These are phyloP conservation scores for Scedosporium boydii DNA, from an alignment of 2,329 filamentous ascomycete genomes.

Conservation along the genomic window DNA sequence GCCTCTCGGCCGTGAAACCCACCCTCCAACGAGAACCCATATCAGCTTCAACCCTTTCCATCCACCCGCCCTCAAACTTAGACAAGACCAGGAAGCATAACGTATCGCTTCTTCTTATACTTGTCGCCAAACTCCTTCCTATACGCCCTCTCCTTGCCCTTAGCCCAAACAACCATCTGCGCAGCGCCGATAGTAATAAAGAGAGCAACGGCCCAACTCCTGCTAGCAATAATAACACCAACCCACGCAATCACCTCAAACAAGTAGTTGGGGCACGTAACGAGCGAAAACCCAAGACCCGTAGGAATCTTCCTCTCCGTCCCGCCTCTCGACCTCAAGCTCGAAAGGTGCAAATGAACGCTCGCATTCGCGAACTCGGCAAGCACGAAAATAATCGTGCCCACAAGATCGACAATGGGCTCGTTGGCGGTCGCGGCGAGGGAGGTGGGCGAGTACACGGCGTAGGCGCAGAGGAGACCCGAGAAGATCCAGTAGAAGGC, in stretches of 20 bases:
- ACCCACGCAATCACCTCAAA: conserved; percentile 85
- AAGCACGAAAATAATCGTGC: conserved; percentile 62
- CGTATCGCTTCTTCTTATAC: conserved; percentile 90
- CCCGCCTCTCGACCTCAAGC: conserved; percentile 67
- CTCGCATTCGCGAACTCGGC: conserved; percentile 74
- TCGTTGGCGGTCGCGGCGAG: conserved; percentile 47
- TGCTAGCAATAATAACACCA: conserved; percentile 69
- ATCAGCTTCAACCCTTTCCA: background rate
- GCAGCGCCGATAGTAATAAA: conserved; percentile 65
- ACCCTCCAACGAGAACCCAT: background rate
- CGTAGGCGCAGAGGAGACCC: conserved; percentile 72
- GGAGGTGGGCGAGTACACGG: conserved; percentile 70
- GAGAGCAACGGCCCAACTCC: conserved; percentile 66
- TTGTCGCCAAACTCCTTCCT: conserved; percentile 83
- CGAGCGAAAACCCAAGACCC: conserved; percentile 74
- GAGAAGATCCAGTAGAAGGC: conserved; percentile 86
- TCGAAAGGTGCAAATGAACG: conserved; percentile 69
- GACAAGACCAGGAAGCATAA: conserved; percentile 70
- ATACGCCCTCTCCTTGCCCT: conserved; percentile 85
- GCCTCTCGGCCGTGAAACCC: background rate
- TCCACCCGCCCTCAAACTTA: conserved; percentile 25
- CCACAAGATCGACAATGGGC: conserved; percentile 50
- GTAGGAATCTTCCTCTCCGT: conserved; percentile 81
- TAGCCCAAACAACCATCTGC: conserved; percentile 83
- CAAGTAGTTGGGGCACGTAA: conserved; percentile 97